Conservation (phyloP, 805 yeast genomes). For the Wickerhamiella alocasiicola region DNA sequence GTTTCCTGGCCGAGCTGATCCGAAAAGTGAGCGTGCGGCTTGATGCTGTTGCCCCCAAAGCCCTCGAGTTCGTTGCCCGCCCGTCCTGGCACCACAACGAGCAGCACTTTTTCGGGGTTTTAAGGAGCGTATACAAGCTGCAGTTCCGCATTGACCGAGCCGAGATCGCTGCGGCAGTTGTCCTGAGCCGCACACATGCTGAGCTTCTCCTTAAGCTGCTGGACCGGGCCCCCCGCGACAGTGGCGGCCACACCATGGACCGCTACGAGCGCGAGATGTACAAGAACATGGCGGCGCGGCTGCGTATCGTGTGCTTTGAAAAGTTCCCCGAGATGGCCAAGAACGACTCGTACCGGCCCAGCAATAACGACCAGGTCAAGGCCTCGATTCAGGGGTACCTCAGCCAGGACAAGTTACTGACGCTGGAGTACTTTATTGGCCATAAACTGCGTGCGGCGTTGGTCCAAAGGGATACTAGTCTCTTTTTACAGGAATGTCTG, state of each 20-base stretch:
- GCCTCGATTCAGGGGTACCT: not conserved
- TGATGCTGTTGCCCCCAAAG: not conserved
- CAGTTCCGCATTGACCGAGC: not conserved
- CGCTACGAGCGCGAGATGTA: not conserved
- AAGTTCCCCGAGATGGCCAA: not conserved
- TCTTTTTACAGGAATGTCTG: slow-evolving; percentile 12
- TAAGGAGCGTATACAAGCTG: not conserved
- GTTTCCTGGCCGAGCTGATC: not conserved
- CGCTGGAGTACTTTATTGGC: slow-evolving; percentile 14
- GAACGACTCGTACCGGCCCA: not conserved
- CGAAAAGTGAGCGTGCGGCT: not conserved
- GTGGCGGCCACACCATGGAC: slow-evolving; percentile 1
- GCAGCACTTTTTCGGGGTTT: slow-evolving; percentile 1
- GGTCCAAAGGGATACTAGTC: slow-evolving; percentile 4
- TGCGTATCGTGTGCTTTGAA: not conserved
- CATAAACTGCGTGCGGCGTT: slow-evolving; percentile 13
- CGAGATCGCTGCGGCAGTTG: not conserved
- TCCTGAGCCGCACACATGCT: not conserved
- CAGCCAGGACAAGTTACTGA: not conserved
- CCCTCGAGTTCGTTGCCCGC: not conserved
- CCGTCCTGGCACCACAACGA: not conserved
- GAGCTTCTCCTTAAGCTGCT: not conserved
- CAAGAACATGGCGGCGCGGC: not conserved
- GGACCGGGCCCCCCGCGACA: not conserved
- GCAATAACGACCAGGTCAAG: not conserved